Percentiles rank a stretch among this genome's conserved stretches.
Evolutionary conservation across 176 grass and related monocot genomes (phyloP).

Genomic region (Carex scoparia): DNA sequence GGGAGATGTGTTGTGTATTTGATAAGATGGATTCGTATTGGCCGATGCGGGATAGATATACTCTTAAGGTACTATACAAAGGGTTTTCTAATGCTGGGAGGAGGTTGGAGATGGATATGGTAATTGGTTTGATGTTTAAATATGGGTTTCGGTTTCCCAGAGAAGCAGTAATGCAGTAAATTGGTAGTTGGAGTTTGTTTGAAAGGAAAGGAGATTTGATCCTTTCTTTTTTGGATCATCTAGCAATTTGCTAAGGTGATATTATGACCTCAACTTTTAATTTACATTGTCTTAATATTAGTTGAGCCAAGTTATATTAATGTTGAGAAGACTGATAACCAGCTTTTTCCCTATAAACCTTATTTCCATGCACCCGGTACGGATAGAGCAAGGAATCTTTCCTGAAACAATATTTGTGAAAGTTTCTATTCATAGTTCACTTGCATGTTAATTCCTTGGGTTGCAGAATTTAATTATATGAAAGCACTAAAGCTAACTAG

Average conservation of each 20-base stretch:
- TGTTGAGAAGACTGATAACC: background rate
- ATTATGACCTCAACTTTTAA: background rate
- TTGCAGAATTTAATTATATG: background rate
- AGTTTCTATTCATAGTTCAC: too few species aligned
- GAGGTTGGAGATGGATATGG: slow-evolving; percentile 27
- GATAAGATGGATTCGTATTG: slow-evolving; percentile 42
- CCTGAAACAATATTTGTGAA: too few species aligned
- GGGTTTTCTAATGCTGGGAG: slow-evolving; percentile 34
- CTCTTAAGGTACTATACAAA: slow-evolving; percentile 38
- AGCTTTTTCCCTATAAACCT: too few species aligned
- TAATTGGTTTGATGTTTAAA: slow-evolving; percentile 41
- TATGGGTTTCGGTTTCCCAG: slow-evolving; percentile 25
- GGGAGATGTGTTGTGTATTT: slow-evolving; percentile 30
- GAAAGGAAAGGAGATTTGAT: background rate
- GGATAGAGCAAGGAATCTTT: too few species aligned
- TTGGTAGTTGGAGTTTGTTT: background rate
- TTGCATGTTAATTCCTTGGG: too few species aligned
- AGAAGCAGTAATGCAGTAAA: slow-evolving; percentile 25
- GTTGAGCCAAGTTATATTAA: background rate
- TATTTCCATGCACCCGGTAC: too few species aligned
- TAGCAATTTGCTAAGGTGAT: slow-evolving; percentile 6
- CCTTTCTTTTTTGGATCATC: background rate
- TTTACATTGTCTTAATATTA: background rate
- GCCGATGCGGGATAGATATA: slow-evolving; percentile 26
- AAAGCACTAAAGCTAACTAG: background rate